Evolutionary conservation across 768 basidiomycete genomes (phyloP), one percentile per base, ranked within the genome.

Genomic region (Antrodiella citrinella): DNA sequence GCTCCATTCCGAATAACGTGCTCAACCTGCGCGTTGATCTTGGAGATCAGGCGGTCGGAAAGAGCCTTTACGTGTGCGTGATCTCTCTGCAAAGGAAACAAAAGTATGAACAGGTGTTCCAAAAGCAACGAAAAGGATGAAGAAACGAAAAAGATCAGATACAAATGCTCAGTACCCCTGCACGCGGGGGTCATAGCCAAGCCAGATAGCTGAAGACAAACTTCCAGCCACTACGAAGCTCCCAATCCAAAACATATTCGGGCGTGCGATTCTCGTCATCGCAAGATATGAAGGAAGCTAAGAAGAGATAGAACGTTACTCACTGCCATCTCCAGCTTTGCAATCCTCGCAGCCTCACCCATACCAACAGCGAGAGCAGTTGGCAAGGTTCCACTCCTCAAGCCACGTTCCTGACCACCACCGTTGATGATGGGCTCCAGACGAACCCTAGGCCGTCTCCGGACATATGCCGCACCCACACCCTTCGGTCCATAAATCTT

Each of bases 401-500:
- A 67, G 1, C 96, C 96, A 49, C 96, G 78, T 71, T 99, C 96
- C 68, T 99, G 96, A 9, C 96, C 96, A 55, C 96, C 96, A 52
- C 96, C 96, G 58, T 81, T 91, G 47, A 99, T 69, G 57, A 99
- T 87, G 1, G 96, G 96, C 62, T 98, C 96, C 58, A 98, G 69
- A 47, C 96, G 77, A 35, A 98, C 96, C 54, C 96, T 74, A 5
- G 96, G 96, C 60, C 93, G 69, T 61, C 96, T 72, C 54, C 96
- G 77, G 45, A 99, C 93, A 67, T 98, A 99, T 4, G 87, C 85
- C 15, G 91, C 93, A 38, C 96, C 96, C 25, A 97, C 68, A 4
- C 96, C 96, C 67, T 99, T 99, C 3, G 96, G 96, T 2, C 96
- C 96, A 65, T 99, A 99, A 3, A 99, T 67, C 72, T 99, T 99